phyloP scores from a whole-genome alignment of 345 rosid genomes.

The Lepidium africanum region DNA sequence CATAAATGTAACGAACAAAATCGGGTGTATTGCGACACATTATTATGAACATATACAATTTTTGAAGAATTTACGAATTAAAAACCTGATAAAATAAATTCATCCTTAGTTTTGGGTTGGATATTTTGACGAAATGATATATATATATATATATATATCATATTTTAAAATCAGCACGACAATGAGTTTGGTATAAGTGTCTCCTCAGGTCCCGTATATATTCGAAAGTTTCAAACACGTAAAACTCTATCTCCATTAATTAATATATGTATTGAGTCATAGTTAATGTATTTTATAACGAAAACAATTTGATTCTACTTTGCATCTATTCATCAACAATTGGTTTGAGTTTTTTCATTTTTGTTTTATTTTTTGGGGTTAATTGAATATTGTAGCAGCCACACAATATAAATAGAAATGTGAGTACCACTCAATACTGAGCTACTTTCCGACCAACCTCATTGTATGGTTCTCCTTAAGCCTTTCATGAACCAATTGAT shows the following conservation, averaged over 20 bases:
- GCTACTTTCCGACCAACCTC: slow-evolving; percentile 25
- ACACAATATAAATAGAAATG: neutral
- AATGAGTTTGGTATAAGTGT: neutral
- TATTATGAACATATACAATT: neutral
- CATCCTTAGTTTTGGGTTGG: neutral
- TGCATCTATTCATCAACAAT: neutral
- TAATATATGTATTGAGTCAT: neutral
- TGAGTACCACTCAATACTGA: slow-evolving; percentile 14
- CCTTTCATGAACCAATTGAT: neutral
- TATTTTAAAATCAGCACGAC: neutral
- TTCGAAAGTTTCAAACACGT: neutral
- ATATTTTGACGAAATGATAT: neutral
- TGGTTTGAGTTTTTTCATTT: neutral
- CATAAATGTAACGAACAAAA: neutral
- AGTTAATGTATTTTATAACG: neutral
- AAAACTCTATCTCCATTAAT: neutral
- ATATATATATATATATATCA: neutral
- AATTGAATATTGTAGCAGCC: neutral
- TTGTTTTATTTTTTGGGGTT: neutral
- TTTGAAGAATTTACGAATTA: neutral
- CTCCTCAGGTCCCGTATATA: neutral
- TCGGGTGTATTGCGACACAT: neutral
- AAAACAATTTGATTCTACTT: neutral
- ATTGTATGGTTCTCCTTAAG: slow-evolving; percentile 8
- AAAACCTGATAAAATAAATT: neutral